Conservation (phyloP, 208 protist genomes). For the Porcisia hertigi region DNA sequence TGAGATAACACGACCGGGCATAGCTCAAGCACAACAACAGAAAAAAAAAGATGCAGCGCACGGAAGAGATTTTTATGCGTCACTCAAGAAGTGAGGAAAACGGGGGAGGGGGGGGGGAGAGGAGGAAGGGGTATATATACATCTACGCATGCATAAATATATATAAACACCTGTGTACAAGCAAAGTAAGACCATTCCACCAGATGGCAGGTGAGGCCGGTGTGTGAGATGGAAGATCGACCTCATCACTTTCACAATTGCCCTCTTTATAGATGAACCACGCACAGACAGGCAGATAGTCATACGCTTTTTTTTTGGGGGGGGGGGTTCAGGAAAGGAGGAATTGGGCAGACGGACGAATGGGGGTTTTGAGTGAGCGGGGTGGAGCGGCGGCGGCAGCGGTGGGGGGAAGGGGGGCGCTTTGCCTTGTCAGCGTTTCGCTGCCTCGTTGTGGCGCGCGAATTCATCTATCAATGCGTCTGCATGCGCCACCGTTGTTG, state of each 20-base stretch:
- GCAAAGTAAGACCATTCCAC: background rate
- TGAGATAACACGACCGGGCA: background rate
- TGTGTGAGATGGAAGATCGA: background rate
- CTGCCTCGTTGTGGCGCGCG: background rate
- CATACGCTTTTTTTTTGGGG: background rate
- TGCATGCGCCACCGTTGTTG: background rate
- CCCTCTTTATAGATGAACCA: background rate
- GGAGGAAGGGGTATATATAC: background rate
- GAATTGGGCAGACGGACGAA: too few relatives aligned
- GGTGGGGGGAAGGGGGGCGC: background rate
- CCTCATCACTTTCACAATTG: background rate
- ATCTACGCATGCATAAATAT: background rate
- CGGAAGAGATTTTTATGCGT: background rate
- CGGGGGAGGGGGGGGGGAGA: background rate
- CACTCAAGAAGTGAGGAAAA: too few relatives aligned
- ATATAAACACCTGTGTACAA: background rate
- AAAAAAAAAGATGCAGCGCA: background rate
- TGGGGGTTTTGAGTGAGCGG: too few relatives aligned
- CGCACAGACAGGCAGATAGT: slow-evolving; percentile 1
- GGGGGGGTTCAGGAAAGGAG: too few relatives aligned
- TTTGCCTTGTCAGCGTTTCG: background rate
- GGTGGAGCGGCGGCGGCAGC: too few relatives aligned
- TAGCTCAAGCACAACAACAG: background rate
- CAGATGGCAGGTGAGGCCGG: background rate
- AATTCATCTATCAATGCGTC: background rate